Conservation (phyloP, 202 grass and related monocot genomes). For the Miscanthus sacchariflorus region DNA sequence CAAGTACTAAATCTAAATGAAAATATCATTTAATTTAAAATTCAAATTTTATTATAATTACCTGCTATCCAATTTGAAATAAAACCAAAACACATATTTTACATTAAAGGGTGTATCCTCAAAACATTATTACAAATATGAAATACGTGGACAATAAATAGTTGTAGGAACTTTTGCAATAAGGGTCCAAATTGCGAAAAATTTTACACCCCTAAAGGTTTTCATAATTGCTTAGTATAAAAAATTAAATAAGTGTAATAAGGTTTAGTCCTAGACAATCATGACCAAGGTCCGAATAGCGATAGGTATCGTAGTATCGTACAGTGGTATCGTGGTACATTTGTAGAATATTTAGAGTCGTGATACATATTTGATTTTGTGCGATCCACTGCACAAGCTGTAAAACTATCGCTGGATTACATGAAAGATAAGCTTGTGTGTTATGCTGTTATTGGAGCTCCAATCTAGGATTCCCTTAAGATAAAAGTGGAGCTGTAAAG, state of each 20-base stretch:
- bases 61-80: background rate
- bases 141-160: background rate
- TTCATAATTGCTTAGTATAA: background rate
- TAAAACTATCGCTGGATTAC: too few species aligned
- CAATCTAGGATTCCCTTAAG: too few species aligned
- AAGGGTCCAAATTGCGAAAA: background rate
- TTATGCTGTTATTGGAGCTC: too few species aligned
- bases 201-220: background rate
- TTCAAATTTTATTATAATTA: background rate
- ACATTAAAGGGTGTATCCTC: background rate
- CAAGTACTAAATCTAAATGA: background rate
- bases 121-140: background rate
- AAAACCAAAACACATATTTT: slow-evolving; percentile 21
- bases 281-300: background rate
- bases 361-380: too few species aligned
- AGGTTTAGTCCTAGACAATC: background rate
- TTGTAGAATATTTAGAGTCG: too few species aligned
- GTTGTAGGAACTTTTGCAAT: background rate
- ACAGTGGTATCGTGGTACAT: too few species aligned
- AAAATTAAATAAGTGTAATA: background rate
- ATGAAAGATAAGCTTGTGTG: too few species aligned
- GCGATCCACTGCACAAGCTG: too few species aligned
- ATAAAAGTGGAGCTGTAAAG: too few species aligned
- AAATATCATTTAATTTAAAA: background rate
- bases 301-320: background rate